These are phyloP conservation scores for Pseudogymnoascus sp. DNA, from an alignment of 2,329 filamentous ascomycete genomes.

Conservation along the genomic window DNA sequence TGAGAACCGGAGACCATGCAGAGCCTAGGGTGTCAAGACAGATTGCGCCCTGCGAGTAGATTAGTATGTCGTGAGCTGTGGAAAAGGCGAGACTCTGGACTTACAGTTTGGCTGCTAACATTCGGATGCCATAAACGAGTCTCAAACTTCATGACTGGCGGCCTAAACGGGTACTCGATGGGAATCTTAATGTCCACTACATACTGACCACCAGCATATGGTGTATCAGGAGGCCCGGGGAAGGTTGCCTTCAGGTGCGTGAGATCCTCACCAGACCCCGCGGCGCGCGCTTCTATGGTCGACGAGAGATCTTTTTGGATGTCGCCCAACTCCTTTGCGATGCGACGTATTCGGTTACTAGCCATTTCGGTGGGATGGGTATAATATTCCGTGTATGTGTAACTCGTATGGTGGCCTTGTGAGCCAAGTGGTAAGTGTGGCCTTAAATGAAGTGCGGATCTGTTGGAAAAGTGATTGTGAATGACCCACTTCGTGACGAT, in stretches of 20 bases:
- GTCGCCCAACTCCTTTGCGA: constrained; percentile 69
- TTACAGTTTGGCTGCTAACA: constrained; percentile 83
- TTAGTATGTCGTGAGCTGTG: constrained; percentile 18
- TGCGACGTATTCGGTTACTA: constrained; percentile 38
- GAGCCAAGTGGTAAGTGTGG: background rate
- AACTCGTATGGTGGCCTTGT: background rate
- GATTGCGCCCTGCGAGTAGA: constrained; percentile 66
- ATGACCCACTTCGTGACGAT: constrained; percentile 5
- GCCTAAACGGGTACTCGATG: constrained; percentile 83
- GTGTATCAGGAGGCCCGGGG: constrained; percentile 79
- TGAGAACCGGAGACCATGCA: constrained; percentile 92
- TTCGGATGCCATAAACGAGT: constrained; percentile 98
- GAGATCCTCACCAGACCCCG: constrained; percentile 55
- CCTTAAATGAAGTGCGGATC: constrained; percentile 1
- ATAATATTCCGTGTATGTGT: constrained; percentile 7
- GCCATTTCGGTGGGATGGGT: constrained; percentile 9
- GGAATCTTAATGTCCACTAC: constrained; percentile 81
- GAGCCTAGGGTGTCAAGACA: constrained; percentile 85
- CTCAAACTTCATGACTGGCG: constrained; percentile 80
- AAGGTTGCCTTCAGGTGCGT: constrained; percentile 79
- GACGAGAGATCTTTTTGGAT: constrained; percentile 67
- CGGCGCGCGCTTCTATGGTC: constrained; percentile 61
- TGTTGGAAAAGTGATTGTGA: constrained; percentile 2
- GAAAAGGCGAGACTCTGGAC: constrained; percentile 27
- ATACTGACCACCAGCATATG: constrained; percentile 81